Conservation (phyloP, 495 filamentous ascomycete genomes). For the Penicillium steckii region DNA sequence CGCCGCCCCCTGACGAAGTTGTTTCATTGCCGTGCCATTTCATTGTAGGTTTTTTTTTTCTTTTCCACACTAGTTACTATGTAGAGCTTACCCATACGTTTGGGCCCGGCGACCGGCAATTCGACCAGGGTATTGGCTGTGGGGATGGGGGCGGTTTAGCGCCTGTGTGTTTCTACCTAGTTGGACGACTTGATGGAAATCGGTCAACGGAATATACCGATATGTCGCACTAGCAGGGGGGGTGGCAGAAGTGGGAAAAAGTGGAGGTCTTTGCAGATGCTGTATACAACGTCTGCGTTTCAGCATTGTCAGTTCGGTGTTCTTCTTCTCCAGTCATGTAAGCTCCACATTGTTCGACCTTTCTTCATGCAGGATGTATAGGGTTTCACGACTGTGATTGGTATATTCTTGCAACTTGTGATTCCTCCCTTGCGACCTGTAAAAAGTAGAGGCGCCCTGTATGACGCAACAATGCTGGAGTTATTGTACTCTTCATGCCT, state of each 20-base stretch:
- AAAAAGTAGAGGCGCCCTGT: neutral
- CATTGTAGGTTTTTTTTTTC: constrained; percentile 1
- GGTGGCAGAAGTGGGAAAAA: no score
- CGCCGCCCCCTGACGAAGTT: neutral
- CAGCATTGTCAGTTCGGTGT: neutral
- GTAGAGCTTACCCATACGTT: neutral
- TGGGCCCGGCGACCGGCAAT: constrained; percentile 7
- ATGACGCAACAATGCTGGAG: constrained; percentile 14
- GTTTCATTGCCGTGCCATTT: constrained; percentile 15
- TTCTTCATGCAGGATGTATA: neutral
- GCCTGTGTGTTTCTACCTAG: constrained; percentile 14
- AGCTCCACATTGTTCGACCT: constrained; percentile 12
- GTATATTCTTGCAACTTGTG: constrained; percentile 9
- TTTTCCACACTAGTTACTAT: no score
- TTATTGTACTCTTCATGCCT: neutral
- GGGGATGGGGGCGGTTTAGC: constrained; percentile 7
- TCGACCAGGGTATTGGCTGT: constrained; percentile 11
- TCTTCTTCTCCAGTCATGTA: constrained; percentile 1
- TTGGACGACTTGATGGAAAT: constrained; percentile 17
- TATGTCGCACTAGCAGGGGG: constrained; percentile 10
- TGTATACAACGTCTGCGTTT: constrained; percentile 10
- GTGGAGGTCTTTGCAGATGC: no score
- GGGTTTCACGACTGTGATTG: constrained; percentile 3
- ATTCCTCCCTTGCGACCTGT: constrained; percentile 13
- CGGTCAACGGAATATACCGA: constrained; percentile 7